Evolutionary conservation across 768 basidiomycete species (phyloP), one percentile per base, ranked within the genome.

Genomic region (Gelatoporia subvermispora): DNA sequence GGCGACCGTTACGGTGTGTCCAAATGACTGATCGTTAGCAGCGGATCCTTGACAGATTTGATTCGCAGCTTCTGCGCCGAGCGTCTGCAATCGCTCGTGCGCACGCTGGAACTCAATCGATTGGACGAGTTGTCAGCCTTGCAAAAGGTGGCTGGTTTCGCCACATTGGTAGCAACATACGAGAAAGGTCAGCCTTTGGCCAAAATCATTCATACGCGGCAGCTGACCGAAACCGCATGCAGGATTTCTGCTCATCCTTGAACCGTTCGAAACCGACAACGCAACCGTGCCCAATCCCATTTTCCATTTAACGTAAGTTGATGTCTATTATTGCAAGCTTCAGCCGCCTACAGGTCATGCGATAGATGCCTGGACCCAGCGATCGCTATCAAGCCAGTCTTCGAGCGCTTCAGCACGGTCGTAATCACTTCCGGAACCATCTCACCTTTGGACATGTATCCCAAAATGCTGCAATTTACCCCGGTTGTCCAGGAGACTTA

Each of bases 361-460:
- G 22, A 43, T 63, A 97, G 95, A 48, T 99, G 96, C 60, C 82
- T 99, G 52, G 96, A 99, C 65, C 96, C 96, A 2, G 92, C 95
- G 0, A 78, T 99, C 28, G 96, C 96, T 8, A 99, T 99, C 59
- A 90, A 92, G 58, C 96, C 96, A 0, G 89, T 99, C 16, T 97
- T 99, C 63, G 96, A 99, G 62, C 88, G 93, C 24, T 99, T 98
- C 65, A 94, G 91, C 64, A 92, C 88, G 52, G 96, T 99, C 18
- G 93, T 99, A 54, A 99, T 99, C 65, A 99, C 96, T 0, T 97
- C 93, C 3, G 96, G 96, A 58, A 99, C 96, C 10, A 93, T 99
- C 58, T 97, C 94, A 1, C 96, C 96, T 2, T 69, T 99, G 49
- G 96, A 99, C 68, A 99, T 99, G 96, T 99, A 99, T 66, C 96